phyloP scores from a whole-genome alignment of 345 rosid species.

The Excoecaria agallocha region DNA sequence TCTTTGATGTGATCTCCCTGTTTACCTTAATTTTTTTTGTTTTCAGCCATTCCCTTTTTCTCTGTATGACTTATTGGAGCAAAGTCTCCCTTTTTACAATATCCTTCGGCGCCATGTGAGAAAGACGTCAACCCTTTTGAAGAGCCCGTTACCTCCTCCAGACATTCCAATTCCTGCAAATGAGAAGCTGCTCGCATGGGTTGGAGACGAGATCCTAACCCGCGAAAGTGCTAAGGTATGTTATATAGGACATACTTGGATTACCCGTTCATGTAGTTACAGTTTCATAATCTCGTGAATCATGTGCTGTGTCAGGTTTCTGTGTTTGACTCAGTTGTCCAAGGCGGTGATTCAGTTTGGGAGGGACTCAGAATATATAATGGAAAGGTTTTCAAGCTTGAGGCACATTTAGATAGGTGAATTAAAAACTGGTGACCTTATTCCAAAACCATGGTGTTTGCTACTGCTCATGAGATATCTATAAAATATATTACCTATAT shows the following conservation, averaged over 20 bases:
- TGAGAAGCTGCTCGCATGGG: conserved; percentile 78
- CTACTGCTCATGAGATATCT: background rate
- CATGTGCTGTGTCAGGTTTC: conserved; percentile 56
- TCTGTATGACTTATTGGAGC: conserved; percentile 67
- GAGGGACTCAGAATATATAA: conserved; percentile 81
- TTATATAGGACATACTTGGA: conserved; percentile 17
- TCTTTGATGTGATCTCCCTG: background rate
- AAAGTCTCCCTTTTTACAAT: conserved; percentile 77
- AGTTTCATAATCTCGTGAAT: background rate
- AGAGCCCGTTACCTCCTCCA: conserved; percentile 54
- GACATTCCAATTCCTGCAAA: conserved; percentile 76
- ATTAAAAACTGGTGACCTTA: conserved; percentile 10
- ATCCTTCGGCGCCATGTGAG: conserved; percentile 56
- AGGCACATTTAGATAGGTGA: conserved; percentile 82
- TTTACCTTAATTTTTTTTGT: background rate
- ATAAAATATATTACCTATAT: background rate
- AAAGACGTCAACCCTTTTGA: conserved; percentile 39
- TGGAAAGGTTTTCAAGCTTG: conserved; percentile 79
- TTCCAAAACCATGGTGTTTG: background rate
- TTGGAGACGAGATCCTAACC: conserved; percentile 78
- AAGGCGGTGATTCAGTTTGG: conserved; percentile 96
- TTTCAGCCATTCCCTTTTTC: conserved; percentile 65
- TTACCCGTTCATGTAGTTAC: conserved; percentile 3
- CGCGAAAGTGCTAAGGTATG: conserved; percentile 77
- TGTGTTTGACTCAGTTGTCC: conserved; percentile 84